Evolutionary conservation across 805 yeast species (phyloP), one percentile per base, ranked within the genome.

Genomic region (Kuraishia capsulata): DNA sequence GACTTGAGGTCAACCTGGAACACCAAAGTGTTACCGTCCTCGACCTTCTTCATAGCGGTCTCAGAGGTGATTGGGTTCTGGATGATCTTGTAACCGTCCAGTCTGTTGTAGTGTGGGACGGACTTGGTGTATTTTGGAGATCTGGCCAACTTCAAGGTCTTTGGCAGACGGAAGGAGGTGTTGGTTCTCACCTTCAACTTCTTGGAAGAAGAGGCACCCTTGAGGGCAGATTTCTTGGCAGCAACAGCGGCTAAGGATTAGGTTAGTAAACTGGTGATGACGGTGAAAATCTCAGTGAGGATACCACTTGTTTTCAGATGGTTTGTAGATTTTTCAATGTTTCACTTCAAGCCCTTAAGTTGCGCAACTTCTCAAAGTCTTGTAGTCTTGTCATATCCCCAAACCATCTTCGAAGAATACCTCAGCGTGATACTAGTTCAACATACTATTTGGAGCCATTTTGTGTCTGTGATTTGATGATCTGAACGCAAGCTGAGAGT

Each of bases 21-120:
- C 54, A 92, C 98, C 65, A 92, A 81, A 62, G 95, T 92, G 94
- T 92, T 92, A 74, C 95, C 87, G 67, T 88, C 96, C 78, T 92
- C 98, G 65, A 92, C 96, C 79, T 87, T 86, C 84, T 92, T 90
- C 85, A 92, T 88, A 64, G 98, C 96, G 56, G 96, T 86, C 79
- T 92, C 98, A 59, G 95, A 79, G 68, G 90, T 90, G 71, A 90
- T 80, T 76, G 97, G 97, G 58, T 86, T 74, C 69, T 85, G 83
- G 65, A 92, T 80, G 65, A 88, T 72, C 74, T 86, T 87, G 92
- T 84, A 83, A 62, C 94, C 84, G 69, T 92, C 98, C 64, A 86
- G 69, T 80, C 97, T 92, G 73, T 82, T 79, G 81, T 81, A 83
- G 77, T 92, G 97, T 64, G 97, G 95, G 60, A 92, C 95, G 57